Evolutionary conservation across 805 yeast species (phyloP).

Genomic region (Monosporozyma unispora): DNA sequence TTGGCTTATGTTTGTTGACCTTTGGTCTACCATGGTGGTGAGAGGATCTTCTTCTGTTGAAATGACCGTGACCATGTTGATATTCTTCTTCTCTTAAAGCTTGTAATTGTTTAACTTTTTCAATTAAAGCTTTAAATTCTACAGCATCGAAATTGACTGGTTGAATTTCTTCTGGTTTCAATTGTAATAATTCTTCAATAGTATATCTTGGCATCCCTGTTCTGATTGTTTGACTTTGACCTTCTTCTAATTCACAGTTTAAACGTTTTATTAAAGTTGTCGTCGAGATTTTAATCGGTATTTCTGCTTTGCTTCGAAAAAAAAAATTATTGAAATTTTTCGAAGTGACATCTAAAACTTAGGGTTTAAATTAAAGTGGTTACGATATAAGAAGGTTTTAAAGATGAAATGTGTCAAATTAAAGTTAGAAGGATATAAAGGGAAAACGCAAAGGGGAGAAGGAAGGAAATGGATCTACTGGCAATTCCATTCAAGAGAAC

Average conservation of each 20-base stretch:
- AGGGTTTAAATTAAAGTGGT: neutral
- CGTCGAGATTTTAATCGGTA: neutral
- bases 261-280: neutral
- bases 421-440: neutral
- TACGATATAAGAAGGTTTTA: neutral
- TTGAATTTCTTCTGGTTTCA: conserved; percentile 48
- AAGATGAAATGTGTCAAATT: neutral
- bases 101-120: conserved; percentile 47
- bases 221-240: neutral
- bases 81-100: conserved; percentile 30
- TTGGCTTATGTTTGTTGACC: conserved; percentile 47
- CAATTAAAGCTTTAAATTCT: conserved; percentile 58
- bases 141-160: conserved; percentile 57
- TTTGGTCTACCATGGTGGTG: conserved; percentile 40
- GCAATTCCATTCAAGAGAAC: conserved; percentile 44
- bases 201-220: conserved; percentile 37
- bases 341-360: neutral
- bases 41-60: conserved; percentile 55
- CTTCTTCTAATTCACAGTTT: too few species aligned
- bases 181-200: conserved; percentile 56
- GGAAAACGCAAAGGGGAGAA: neutral
- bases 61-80: conserved; percentile 29
- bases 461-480: conserved; percentile 34
- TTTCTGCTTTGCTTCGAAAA: neutral
- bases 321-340: neutral